Base-by-base conservation (phyloP, 495 filamentous ascomycete species). In the Penicillium cosmopolitanum region DNA sequence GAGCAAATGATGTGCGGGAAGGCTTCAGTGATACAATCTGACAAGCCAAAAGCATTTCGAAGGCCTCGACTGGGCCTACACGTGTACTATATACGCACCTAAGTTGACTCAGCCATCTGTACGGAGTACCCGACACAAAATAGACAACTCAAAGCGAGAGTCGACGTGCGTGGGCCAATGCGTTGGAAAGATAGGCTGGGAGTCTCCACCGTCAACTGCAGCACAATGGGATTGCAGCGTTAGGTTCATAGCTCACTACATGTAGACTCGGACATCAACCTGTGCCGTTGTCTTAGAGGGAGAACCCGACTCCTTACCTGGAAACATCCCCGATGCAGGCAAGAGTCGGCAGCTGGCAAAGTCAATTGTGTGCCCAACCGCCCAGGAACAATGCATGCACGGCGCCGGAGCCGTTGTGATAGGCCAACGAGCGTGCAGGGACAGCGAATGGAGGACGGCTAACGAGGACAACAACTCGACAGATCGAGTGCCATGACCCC, bases 401-500 rank as follows among this genome's bases (percentile, higher is more conserved):
- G 52, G 55, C 40, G 44, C 53, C 10, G n/a, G 31, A 33, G 31
- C 46, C 36, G 34, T 56, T 62, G 33, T 66, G 63, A 66, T 61
- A 58, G 58, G 62, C 42, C 54, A 55, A 33, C 25, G 19, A 42
- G 13, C 40, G 33, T 60, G 50, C 53, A 51, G n/a, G 16, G 33
- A 11, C 51, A 57, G 53, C 28, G 43, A 35, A 51, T 36, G 40
- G 38, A 51, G 51, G 51, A 58, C 50, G 50, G 55, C 43, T 43
- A 46, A 38, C 36, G 19, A 33, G 16, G 51, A 48, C 40, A 28
- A 48, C 46, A 25, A 53, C 13, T 38, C 55, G 64, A 68, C 55
- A 66, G 60, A 64, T 66, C 64, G 38, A 48, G 44, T 38, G n/a
- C 56, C 36, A 46, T 52, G 38, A 50, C 54, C 56, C 59, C 62